Evolutionary conservation across 768 basidiomycete genomes (phyloP), one percentile per base, ranked within the genome.

Genomic region (Pholiota molesta): DNA sequence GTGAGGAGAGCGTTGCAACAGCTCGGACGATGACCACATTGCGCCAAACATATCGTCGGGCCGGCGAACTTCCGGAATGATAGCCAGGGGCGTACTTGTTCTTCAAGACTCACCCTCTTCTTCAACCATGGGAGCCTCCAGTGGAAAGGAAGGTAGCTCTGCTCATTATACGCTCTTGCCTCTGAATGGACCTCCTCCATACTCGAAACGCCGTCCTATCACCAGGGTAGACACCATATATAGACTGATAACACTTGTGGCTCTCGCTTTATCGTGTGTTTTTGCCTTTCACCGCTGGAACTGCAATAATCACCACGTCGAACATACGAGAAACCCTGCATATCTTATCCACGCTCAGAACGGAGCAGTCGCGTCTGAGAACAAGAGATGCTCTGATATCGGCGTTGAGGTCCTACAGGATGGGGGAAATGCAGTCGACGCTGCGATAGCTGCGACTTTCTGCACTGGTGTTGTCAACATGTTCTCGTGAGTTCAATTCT

Each of bases 341-440:
- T 80, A 78, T 62, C 75, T 83, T 23, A 75, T 84, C 31, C 68
- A 77, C 60, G 97, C 90, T 0, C 77, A 81, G 33, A 76, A 89
- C 64, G 97, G 92, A 5, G 97, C 95, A 0, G 95, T 98, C 17
- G 94, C 97, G 5, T 83, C 89, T 28, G 96, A 98, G 78, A 94
- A 95, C 73, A 81, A 84, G 65, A 76, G 87, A 19, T 98, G 97
- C 73, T 96, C 94, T 9, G 76, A 91, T 45, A 87, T 97, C 52
- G 97, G 96, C 2, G 86, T 97, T 1, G 77, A 86, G 5, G 79
- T 88, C 9, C 68, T 97, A 61, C 88, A 86, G 75, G 83, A 86
- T 8, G 95, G 95, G 28, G 97, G 97, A 17, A 96, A 92, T 68
- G 95, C 96, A 0, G 86, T 97, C 16, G 97, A 99, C 66, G 89